Conservation (phyloP, 495 filamentous ascomycete species). For the Friedmanniomyces simplex region DNA sequence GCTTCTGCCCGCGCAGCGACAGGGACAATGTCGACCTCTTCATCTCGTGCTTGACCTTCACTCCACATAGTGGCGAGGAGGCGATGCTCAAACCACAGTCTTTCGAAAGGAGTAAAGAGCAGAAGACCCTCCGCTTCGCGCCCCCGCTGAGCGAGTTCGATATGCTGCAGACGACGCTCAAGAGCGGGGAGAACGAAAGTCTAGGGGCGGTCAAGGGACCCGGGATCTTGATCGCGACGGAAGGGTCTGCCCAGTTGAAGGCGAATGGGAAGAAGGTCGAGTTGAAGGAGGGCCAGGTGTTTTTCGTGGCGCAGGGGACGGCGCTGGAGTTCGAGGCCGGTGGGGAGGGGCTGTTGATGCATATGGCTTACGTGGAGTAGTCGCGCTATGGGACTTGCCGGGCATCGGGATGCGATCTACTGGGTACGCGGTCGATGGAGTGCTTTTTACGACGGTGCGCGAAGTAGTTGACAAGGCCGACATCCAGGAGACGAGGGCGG, state of each 20-base stretch:
- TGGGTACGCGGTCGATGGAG: no score
- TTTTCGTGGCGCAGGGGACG: conserved; percentile 55
- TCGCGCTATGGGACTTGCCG: background rate
- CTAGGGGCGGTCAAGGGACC: conserved; percentile 50
- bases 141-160: conserved; percentile 53
- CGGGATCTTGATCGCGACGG: conserved; percentile 53
- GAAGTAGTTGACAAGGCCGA: no score
- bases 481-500: no score
- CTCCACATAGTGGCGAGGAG: conserved; percentile 46
- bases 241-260: conserved; percentile 49
- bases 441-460: no score
- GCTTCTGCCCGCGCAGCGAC: conserved; percentile 59
- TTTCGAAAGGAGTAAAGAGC: conserved; percentile 44
- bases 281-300: conserved; percentile 55
- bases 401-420: background rate
- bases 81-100: conserved; percentile 40
- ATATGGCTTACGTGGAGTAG: conserved; percentile 47
- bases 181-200: conserved; percentile 45
- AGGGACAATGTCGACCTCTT: conserved; percentile 56
- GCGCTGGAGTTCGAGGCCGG: conserved; percentile 39
- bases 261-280: conserved; percentile 43
- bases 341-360: conserved; percentile 42
- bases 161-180: conserved; percentile 24
- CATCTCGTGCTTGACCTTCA: conserved; percentile 48
- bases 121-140: conserved; percentile 50